These are phyloP conservation scores for Cryphonectria radicalis DNA, from an alignment of 2,329 filamentous ascomycete genomes.

Conservation along the genomic window DNA sequence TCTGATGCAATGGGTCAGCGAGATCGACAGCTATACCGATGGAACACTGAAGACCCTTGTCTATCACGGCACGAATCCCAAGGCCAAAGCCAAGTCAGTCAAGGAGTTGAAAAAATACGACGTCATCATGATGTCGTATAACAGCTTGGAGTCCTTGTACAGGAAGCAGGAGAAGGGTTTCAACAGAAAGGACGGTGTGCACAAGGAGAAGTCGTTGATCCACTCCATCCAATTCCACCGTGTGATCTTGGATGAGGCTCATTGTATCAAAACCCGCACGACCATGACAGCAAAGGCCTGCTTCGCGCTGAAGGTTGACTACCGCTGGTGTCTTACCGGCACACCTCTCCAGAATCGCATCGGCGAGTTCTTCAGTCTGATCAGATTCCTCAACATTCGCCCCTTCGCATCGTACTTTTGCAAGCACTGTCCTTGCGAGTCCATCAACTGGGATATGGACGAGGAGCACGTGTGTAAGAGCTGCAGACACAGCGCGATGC, in stretches of 20 bases:
- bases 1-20: constrained; percentile 90
- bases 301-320: constrained; percentile 84
- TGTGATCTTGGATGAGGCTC: constrained; percentile 82
- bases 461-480: constrained; percentile 70
- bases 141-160: constrained; percentile 86
- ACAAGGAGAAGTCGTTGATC: constrained; percentile 80
- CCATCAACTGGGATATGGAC: constrained; percentile 82
- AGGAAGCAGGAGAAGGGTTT: constrained; percentile 93
- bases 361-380: constrained; percentile 92
- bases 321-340: constrained; percentile 95
- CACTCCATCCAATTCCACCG: constrained; percentile 89
- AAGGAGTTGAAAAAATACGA: constrained; percentile 82
- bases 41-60: constrained; percentile 89
- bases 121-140: constrained; percentile 97
- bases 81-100: constrained; percentile 74
- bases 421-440: constrained; percentile 80
- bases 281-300: constrained; percentile 94
- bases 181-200: constrained; percentile 75
- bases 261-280: constrained; percentile 88
- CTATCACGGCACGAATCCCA: constrained; percentile 84
- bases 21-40: constrained; percentile 81
- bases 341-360: constrained; percentile 97
- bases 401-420: constrained; percentile 96
- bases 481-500: constrained; percentile 62
- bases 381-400: constrained; percentile 86